phyloP scores from a whole-genome alignment of 2,329 filamentous ascomycete species.

The Cladophialophora exuberans region DNA sequence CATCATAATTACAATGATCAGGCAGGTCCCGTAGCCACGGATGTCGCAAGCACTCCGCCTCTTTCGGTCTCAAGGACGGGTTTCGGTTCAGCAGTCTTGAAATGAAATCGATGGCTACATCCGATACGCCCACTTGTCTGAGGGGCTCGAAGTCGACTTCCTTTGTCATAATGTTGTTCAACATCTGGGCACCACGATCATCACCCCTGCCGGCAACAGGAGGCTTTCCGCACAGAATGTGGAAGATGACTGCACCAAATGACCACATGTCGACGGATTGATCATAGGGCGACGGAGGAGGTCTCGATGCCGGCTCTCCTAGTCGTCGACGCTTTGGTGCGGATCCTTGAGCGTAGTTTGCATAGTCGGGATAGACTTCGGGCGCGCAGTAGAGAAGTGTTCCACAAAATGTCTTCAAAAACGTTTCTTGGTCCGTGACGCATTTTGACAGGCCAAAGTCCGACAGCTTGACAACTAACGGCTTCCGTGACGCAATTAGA shows the following conservation, averaged over 20 bases:
- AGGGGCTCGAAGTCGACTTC: conserved; percentile 70
- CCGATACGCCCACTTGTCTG: conserved; percentile 61
- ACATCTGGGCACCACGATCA: conserved; percentile 75
- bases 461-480: conserved; percentile 84
- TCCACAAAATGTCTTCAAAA: conserved; percentile 93
- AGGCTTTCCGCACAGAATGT: conserved; percentile 74
- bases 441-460: conserved; percentile 98
- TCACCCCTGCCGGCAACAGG: conserved; percentile 81
- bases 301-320: conserved; percentile 48
- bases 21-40: conserved; percentile 69
- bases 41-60: conserved; percentile 70
- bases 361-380: conserved; percentile 87
- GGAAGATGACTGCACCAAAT: conserved; percentile 88
- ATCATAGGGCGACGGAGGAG: conserved; percentile 68
- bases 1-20: conserved; percentile 63
- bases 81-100: conserved; percentile 78
- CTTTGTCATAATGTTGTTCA: conserved; percentile 79
- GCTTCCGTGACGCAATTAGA: conserved; percentile 72
- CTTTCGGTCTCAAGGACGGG: conserved; percentile 74
- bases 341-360: conserved; percentile 56
- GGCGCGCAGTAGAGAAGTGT: conserved; percentile 95
- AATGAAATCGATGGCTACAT: conserved; percentile 73
- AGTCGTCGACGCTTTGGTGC: conserved; percentile 62
- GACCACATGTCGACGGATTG: conserved; percentile 97
- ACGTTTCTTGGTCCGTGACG: conserved; percentile 85